phyloP scores from a whole-genome alignment of 371 early-diverging fungal species.

The Mortierella sp. region DNA sequence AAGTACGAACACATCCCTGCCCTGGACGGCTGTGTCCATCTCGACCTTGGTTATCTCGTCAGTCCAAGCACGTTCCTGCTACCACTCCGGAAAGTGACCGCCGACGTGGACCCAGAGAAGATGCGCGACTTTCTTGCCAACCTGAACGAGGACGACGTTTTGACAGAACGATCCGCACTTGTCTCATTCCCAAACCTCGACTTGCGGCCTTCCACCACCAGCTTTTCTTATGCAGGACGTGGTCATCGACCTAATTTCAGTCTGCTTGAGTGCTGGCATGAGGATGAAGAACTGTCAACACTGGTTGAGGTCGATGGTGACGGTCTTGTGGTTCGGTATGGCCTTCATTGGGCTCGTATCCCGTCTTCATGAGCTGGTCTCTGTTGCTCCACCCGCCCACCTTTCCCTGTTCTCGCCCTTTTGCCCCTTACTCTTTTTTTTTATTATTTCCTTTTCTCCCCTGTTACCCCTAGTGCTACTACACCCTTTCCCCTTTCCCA shows the following conservation, averaged over 20 bases:
- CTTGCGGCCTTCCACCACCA: conserved; percentile 28
- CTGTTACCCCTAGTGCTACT: too few species aligned
- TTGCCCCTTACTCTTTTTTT: too few species aligned
- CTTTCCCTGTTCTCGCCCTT: too few species aligned
- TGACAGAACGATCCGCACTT: conserved; percentile 30
- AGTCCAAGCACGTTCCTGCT: conserved; percentile 47
- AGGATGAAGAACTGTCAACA: conserved; percentile 33
- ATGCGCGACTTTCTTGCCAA: conserved; percentile 30
- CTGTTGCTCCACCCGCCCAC: too few species aligned
- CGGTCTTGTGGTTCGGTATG: conserved; percentile 44
- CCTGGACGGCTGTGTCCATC: conserved; percentile 48
- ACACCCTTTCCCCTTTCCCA: too few species aligned
- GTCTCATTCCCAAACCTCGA: conserved; percentile 46
- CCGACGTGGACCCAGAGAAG: conserved; percentile 40
- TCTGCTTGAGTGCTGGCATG: conserved; percentile 49
- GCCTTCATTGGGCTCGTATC: conserved; percentile 35
- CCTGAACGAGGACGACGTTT: conserved; percentile 30
- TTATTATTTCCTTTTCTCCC: too few species aligned
- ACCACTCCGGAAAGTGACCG: conserved; percentile 36
- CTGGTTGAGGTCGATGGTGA: conserved; percentile 46
- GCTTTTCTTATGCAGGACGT: conserved; percentile 46
- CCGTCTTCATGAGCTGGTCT: conserved; percentile 21
- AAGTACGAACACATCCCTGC: conserved; percentile 44
- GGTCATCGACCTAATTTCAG: conserved; percentile 20
- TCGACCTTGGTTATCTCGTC: conserved; percentile 41